phyloP scores from a whole-genome alignment of 2,329 filamentous ascomycete genomes.

The Aspergillus aculeatus region DNA sequence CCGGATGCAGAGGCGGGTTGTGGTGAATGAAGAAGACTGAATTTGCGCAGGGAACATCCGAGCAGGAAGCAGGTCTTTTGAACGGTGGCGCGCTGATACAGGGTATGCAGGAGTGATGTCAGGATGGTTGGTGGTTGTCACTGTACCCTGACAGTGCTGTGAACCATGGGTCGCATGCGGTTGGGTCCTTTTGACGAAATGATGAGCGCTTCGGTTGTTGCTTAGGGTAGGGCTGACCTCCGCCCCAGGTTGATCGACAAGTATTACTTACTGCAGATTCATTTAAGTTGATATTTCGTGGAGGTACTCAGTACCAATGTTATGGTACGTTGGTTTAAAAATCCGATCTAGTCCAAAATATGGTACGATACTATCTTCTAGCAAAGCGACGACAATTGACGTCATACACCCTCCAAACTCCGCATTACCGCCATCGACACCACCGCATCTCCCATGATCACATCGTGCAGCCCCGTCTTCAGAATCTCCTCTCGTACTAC shows the following conservation, averaged over 20 bases:
- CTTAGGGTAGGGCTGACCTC: not conserved
- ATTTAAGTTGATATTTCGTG: too few relatives aligned
- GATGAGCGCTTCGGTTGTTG: not conserved
- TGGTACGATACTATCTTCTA: too few relatives aligned
- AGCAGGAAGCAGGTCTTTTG: not conserved
- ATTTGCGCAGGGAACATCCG: not conserved
- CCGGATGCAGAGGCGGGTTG: not conserved
- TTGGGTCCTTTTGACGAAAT: slow-evolving; percentile 1
- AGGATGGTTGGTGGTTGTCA: not conserved
- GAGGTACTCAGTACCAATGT: too few relatives aligned
- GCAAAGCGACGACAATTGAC: not conserved
- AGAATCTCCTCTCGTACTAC: slow-evolving; percentile 11
- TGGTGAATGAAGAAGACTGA: not conserved
- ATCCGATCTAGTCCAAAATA: too few relatives aligned
- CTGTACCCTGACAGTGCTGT: not conserved
- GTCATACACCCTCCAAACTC: not conserved
- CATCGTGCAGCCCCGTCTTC: slow-evolving; percentile 12
- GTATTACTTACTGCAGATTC: too few relatives aligned
- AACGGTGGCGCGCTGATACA: not conserved
- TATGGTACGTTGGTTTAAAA: not conserved
- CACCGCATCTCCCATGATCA: slow-evolving; percentile 9
- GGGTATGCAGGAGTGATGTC: not conserved
- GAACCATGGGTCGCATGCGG: slow-evolving; percentile 8
- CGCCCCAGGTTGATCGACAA: not conserved
- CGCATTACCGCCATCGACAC: slow-evolving; percentile 14